A percentile compares a stretch with the other conserved stretches of the same genome.
These are phyloP conservation scores for Xylaria venustula DNA, from an alignment of 495 filamentous ascomycete species.

Conservation along the genomic window DNA sequence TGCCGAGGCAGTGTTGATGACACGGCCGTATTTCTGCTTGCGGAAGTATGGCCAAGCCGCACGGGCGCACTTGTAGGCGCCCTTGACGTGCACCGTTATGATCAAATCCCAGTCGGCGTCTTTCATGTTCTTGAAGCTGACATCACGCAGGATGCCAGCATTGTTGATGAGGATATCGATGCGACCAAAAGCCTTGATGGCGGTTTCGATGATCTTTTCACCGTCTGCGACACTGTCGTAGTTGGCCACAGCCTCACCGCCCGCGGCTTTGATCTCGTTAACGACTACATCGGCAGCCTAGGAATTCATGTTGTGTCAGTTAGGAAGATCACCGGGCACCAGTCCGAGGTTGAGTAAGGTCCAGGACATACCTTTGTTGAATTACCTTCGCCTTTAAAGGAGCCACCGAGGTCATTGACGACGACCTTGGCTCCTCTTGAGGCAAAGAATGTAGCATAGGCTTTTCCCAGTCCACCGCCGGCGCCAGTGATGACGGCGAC, in stretches of 20 bases:
- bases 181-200: slow-evolving; percentile 87
- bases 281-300: slow-evolving; percentile 95
- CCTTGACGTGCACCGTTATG: slow-evolving; percentile 89
- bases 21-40: slow-evolving; percentile 94
- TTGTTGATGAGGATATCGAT: slow-evolving; percentile 97
- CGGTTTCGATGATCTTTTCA: slow-evolving; percentile 94
- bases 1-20: slow-evolving; percentile 95
- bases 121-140: slow-evolving; percentile 99
- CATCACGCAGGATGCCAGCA: slow-evolving; percentile 92
- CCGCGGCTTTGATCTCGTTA: slow-evolving; percentile 85
- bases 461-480: slow-evolving; percentile 90
- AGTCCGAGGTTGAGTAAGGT: not conserved
- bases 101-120: slow-evolving; percentile 96
- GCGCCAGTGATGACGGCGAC: slow-evolving; percentile 96
- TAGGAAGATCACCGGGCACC: not conserved
- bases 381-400: slow-evolving; percentile 90
- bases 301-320: slow-evolving; percentile 18
- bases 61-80: slow-evolving; percentile 93
- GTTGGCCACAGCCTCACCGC: slow-evolving; percentile 96
- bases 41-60: slow-evolving; percentile 98
- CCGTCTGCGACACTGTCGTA: slow-evolving; percentile 97
- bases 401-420: slow-evolving; percentile 93
- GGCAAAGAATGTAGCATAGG: slow-evolving; percentile 89
- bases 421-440: slow-evolving; percentile 93
- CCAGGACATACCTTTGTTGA: slow-evolving; percentile 67